Percentiles rank a stretch among this genome's conserved stretches.
Conservation (phyloP, 768 basidiomycete species). For the Butyriboletus loyo region DNA sequence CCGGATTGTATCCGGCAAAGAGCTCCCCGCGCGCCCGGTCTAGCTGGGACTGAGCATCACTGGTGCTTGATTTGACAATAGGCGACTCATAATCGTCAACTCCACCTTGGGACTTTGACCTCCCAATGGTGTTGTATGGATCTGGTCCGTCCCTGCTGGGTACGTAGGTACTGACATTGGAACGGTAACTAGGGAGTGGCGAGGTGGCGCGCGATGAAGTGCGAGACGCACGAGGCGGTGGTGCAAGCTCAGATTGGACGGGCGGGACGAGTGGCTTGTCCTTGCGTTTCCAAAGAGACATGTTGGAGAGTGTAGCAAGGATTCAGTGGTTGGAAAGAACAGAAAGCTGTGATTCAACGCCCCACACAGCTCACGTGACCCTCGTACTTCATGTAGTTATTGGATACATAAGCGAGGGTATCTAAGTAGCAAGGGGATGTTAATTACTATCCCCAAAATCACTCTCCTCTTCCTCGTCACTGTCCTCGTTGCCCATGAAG, state of each 20-base stretch:
- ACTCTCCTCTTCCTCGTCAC: conserved; percentile 39
- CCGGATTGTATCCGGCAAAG: conserved; percentile 70
- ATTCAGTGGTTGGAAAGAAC: neutral
- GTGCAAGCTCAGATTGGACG: conserved; percentile 38
- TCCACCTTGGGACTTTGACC: conserved; percentile 24
- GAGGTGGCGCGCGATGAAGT: conserved; percentile 34
- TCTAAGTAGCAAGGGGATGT: conserved; percentile 12
- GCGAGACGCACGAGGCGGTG: conserved; percentile 25
- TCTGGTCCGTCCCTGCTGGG: conserved; percentile 65
- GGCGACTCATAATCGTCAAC: conserved; percentile 25
- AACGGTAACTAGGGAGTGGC: conserved; percentile 43
- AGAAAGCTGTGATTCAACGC: conserved; percentile 10
- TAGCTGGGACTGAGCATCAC: conserved; percentile 42
- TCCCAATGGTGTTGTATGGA: conserved; percentile 39
- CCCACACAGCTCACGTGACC: too few species aligned
- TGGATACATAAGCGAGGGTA: too few species aligned
- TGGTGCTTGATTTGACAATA: conserved; percentile 1
- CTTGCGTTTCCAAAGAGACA: conserved; percentile 58
- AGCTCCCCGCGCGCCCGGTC: conserved; percentile 70
- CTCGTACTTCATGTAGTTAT: too few species aligned
- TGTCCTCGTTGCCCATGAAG: conserved; percentile 32
- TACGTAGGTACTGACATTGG: conserved; percentile 61
- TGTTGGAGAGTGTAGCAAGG: neutral
- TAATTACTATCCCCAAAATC: conserved; percentile 31
- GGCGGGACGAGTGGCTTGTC: conserved; percentile 67